Evolutionary conservation across 345 rosid species (phyloP).

Genomic region (Cardamine chenopodiifolia): DNA sequence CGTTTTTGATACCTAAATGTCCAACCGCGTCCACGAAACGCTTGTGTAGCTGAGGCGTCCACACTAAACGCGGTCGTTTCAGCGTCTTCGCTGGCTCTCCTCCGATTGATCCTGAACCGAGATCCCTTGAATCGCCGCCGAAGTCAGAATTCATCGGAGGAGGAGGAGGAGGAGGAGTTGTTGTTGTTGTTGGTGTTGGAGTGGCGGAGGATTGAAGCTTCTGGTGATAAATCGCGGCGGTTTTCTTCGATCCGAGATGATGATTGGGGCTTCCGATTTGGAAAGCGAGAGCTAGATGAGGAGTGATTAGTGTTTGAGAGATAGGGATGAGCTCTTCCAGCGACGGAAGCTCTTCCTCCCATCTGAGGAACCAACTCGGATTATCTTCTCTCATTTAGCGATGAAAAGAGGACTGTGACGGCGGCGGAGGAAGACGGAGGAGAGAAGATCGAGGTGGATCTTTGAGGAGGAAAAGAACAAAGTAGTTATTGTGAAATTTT

Average conservation of each 20-base stretch:
- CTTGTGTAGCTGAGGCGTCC: constrained; percentile 98
- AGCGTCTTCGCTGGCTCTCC: constrained; percentile 69
- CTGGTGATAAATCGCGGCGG: constrained; percentile 23
- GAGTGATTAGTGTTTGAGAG: constrained; percentile 68
- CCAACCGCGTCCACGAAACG: constrained; percentile 91
- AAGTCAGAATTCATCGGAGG: constrained; percentile 27
- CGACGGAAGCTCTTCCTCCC: constrained; percentile 39
- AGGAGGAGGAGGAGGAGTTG: background rate
- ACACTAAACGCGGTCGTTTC: constrained; percentile 85
- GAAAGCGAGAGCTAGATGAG: constrained; percentile 84
- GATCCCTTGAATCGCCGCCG: constrained; percentile 38
- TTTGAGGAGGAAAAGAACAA: constrained; percentile 21
- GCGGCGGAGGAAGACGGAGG: constrained; percentile 10
- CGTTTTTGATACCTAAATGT: constrained; percentile 86
- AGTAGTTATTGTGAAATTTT: background rate
- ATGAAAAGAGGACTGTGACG: constrained; percentile 8
- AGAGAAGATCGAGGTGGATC: constrained; percentile 39
- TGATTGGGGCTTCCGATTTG: constrained; percentile 48
- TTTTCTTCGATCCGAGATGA: constrained; percentile 8
- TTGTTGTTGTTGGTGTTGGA: constrained; percentile 44
- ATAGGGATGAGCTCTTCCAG: constrained; percentile 64
- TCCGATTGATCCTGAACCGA: constrained; percentile 39
- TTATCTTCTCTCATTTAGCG: constrained; percentile 43
- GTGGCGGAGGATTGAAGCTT: constrained; percentile 7
- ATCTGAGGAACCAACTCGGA: constrained; percentile 31